Conservation (phyloP, 75 land plant genomes). For the Azolla pinnata region DNA sequence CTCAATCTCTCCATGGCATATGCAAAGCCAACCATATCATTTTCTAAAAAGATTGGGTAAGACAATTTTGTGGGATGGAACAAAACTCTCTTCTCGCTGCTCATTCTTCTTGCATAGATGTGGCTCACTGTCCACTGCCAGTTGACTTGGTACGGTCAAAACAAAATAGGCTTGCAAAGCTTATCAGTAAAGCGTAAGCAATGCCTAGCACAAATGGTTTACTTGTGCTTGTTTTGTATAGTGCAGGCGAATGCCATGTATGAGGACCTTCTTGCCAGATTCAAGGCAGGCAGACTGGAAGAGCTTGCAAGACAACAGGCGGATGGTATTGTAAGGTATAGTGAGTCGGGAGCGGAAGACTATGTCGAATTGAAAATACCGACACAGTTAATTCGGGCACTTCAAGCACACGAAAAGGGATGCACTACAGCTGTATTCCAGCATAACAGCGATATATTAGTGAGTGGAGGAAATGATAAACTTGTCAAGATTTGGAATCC, state of each 20-base stretch:
- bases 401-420: slow-evolving; percentile 76
- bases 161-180: too few relatives aligned
- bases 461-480: slow-evolving; percentile 78
- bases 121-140: too few relatives aligned
- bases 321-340: slow-evolving; percentile 80
- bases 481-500: slow-evolving; percentile 75
- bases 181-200: too few relatives aligned
- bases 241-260: slow-evolving; percentile 80
- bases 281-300: slow-evolving; percentile 51
- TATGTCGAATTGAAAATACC: slow-evolving; percentile 52
- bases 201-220: neutral
- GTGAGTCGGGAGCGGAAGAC: slow-evolving; percentile 70
- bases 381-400: slow-evolving; percentile 38
- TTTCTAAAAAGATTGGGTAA: too few relatives aligned
- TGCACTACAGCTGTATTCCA: slow-evolving; percentile 60
- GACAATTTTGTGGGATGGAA: too few relatives aligned
- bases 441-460: slow-evolving; percentile 41
- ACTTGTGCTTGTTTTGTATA: neutral
- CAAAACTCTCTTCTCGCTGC: too few relatives aligned
- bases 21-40: too few relatives aligned
- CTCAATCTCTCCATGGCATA: too few relatives aligned
- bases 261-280: slow-evolving; percentile 53
- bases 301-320: slow-evolving; percentile 73
- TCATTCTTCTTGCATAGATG: too few relatives aligned
- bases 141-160: too few relatives aligned